Percentiles rank a stretch among this genome's conserved stretches.
These are phyloP conservation scores for Piloderma croceum DNA, from an alignment of 768 basidiomycete genomes.

Conservation along the genomic window DNA sequence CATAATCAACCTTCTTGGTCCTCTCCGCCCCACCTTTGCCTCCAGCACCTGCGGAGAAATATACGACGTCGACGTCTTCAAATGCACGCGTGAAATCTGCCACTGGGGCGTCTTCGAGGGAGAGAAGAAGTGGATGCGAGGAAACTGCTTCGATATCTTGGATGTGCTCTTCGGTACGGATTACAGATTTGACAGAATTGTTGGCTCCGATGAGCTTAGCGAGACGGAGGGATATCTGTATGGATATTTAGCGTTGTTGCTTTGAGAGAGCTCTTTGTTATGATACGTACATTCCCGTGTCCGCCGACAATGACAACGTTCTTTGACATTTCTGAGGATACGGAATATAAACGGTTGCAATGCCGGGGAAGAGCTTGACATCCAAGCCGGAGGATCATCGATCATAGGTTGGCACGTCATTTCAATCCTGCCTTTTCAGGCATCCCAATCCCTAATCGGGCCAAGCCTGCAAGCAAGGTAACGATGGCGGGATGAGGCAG, in stretches of 20 bases:
- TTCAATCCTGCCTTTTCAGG: too few species aligned
- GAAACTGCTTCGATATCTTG: constrained; percentile 39
- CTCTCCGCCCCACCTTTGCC: constrained; percentile 52
- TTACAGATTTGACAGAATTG: constrained; percentile 49
- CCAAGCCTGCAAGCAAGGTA: too few species aligned
- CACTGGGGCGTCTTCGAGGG: constrained; percentile 47
- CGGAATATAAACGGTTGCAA: too few species aligned
- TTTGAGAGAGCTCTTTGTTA: background rate
- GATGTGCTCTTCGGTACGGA: constrained; percentile 43
- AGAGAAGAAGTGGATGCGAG: constrained; percentile 47
- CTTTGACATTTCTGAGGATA: constrained; percentile 13
- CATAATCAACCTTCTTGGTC: constrained; percentile 53
- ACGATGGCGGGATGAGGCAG: too few species aligned
- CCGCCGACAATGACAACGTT: constrained; percentile 50
- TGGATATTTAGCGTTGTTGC: background rate
- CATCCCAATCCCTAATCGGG: too few species aligned
- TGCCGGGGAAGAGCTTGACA: too few species aligned
- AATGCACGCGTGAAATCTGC: constrained; percentile 44
- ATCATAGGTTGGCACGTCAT: too few species aligned
- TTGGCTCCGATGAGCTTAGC: constrained; percentile 41
- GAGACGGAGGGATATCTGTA: constrained; percentile 45
- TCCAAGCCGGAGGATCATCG: too few species aligned
- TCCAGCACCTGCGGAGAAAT: constrained; percentile 46
- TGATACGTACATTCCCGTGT: constrained; percentile 40
- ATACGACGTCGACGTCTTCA: constrained; percentile 26